Base-by-base conservation (phyloP, 2,329 filamentous ascomycete species). In the Aspergillus cejpii region DNA sequence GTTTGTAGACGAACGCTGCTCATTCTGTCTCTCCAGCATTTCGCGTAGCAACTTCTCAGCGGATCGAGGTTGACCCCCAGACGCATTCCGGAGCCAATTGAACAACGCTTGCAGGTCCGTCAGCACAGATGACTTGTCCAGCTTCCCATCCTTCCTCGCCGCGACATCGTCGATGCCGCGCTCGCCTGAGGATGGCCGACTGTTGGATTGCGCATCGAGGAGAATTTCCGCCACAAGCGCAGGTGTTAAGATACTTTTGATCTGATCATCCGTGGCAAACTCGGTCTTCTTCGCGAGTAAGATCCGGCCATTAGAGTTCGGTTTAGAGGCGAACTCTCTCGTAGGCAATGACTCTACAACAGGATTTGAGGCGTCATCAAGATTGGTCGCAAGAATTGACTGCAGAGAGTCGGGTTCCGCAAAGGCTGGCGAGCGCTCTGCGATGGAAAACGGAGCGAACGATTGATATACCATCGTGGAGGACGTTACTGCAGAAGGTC, bases 221-320 rank as follows among this genome's bases (percentile, higher is more conserved):
- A 62, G 59, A 7, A 66, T 56, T 50, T 70, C 67, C 0, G 65
- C 68, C 17, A 70, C 62, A 1, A 71, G 50, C 15, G 68, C 65
- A 2, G 63, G 60, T 2, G 66, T 69, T 5, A 57, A 45, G 21
- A 68, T 64, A 14, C 51, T 50, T 6, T 51, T 44, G n/a, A 45
- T 26, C 6, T 40, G 44, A 36, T 52, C 41, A 2, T 55, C 39
- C 39, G 37, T 38, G 8, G 39, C 37, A 14, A 45, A 28, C 23
- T 52, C 46, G 5, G 41, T 20, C 12, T 45, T 41, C 37, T 47
- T 58, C 12, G 55, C 60, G 11, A 70, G 50, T 1, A 70, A 52
- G 38, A 58, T 59, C 43, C 59, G 59, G 6, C 62, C 57, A 8
- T 43, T 51, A 11, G 56, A 52, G 23, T 55, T 60, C 1, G 60